These are phyloP conservation scores for Hyphodiscus hymeniophilus DNA, from an alignment of 495 filamentous ascomycete species.

Conservation along the genomic window DNA sequence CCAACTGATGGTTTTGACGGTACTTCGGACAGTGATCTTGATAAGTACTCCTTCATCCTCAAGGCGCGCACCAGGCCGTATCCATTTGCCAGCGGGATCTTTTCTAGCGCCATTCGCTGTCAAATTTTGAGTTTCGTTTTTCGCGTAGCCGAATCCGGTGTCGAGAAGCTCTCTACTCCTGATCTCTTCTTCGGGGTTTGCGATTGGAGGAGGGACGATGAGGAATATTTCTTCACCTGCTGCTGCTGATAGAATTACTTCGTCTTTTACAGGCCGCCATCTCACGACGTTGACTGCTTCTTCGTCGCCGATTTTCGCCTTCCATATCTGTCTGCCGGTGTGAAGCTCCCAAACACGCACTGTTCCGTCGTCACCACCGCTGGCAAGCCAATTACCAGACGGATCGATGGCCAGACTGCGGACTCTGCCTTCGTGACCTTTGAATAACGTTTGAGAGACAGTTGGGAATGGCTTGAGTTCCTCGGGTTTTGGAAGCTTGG, in stretches of 20 bases:
- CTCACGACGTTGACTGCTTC: conserved; percentile 81
- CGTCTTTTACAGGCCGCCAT: conserved; percentile 82
- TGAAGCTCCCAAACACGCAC: conserved; percentile 85
- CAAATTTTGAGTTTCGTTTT: conserved; percentile 47
- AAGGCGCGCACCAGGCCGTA: conserved; percentile 63
- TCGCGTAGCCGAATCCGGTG: conserved; percentile 84
- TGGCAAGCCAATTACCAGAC: conserved; percentile 69
- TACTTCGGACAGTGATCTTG: conserved; percentile 68
- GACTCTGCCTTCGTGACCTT: conserved; percentile 84
- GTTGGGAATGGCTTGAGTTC: conserved; percentile 93
- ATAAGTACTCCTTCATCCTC: conserved; percentile 70
- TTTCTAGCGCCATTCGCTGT: conserved; percentile 59
- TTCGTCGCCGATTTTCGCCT: conserved; percentile 63
- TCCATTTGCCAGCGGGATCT: conserved; percentile 71
- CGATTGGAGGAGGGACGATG: conserved; percentile 68
- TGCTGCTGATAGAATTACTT: conserved; percentile 72
- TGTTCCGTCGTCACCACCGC: conserved; percentile 89
- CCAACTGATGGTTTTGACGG: conserved; percentile 87
- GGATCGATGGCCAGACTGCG: conserved; percentile 75
- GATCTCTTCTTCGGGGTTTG: conserved; percentile 63
- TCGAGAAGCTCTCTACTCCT: conserved; percentile 68
- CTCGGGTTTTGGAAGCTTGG: conserved; percentile 89
- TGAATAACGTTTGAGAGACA: conserved; percentile 70
- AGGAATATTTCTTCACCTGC: conserved; percentile 80
- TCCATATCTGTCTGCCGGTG: conserved; percentile 85